Evolutionary conservation across 2,329 filamentous ascomycete species (phyloP), one percentile per base, ranked within the genome.

Genomic region (Fusarium sambucinum): DNA sequence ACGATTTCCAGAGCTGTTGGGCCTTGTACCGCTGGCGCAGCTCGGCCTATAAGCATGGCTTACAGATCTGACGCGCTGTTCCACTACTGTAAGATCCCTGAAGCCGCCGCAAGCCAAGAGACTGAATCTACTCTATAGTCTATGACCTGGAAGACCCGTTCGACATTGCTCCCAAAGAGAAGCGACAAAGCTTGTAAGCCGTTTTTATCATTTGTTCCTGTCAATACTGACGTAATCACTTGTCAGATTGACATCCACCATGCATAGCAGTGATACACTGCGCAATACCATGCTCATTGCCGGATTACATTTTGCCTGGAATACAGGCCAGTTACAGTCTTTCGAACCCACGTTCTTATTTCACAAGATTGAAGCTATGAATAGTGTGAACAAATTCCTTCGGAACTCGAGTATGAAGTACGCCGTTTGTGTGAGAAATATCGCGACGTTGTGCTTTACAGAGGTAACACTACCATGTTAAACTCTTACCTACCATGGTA

Each of bases 11-110:
- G n/a, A 17, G 35, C 40, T 16, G 21, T 61, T 14, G 59, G 66
- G 2, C 55, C 63, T 1, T 61, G 64, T 11, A 16, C 59, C 6
- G 55, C 55, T 13, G 13, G 16, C 2, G 19, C 42, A 9, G 30
- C 14, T 14, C 45, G 71, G 3, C 54, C 68, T 3, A 69, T 66
- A 9, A 33, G 11, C 1, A 71, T 73, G 70, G 70, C 70, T 0
- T 72, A 65, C 44, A 65, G 56, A 32, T 73, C 71, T 13, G 61
- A 55, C 9, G 71, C 71, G 44, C 63, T 73, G 2, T 67, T 73
- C 1, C 62, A 68, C 23, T 73, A 73, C 54, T 73, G 71, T 71
- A 46, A 59, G 67, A 37, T 4, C 6, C 2, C 2, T 6, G 17
- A 2, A 32, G 7, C 19, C 19, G 17, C 6, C 14, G 1, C 5